Base-by-base conservation (phyloP, 164 flowering plant genomes). In the Magnolia changhungtana region DNA sequence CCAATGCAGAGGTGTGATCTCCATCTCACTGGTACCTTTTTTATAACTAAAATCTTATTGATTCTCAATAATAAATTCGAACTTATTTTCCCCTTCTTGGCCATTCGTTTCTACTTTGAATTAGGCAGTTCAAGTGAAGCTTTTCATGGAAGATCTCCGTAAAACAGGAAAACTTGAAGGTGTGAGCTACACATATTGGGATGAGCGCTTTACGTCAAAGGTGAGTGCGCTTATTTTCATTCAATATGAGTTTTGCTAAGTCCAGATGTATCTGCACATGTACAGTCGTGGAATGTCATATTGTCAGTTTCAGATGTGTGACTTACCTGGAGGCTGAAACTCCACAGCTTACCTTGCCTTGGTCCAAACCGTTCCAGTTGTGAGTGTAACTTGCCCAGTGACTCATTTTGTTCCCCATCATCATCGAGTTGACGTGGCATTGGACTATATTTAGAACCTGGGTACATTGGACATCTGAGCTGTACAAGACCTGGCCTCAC, bases 171-270 rank as follows among this genome's bases (percentile, higher is more conserved):
- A 86, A 77, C 94, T 94, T 64, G 88, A 89, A 78, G 92, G 86
- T 80, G 20, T 90, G 7, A 85, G 73, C 64, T 94, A 88, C 72
- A 90, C 98, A 6, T 96, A 83, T 77, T 92, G 97, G 98, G 87
- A 94, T 76, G 99, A 96, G 81, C 74, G 86, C 77, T 90, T 83
- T 80, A 88, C 96, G 24, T 89, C 98, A 58, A 92, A 87, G 97
- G 99, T 92, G 50, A 50, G 80, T 75, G 24, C 67, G 78, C 37
- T 8, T 8, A 58, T 73, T 24, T 63, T 59, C 49, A 49, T 74
- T 74, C 52, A 19, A 37, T 70, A 37, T 3, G 45, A 37, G 45
- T 4, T 70, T 49, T 4, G 18, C 14, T 24, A 49, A 45, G 20
- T 3, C 8, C 19, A 31, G 7, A 70, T 64, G 67, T 21, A 51